A percentile compares a stretch with the other conserved stretches of the same genome.
Conservation (phyloP, 2,329 filamentous ascomycete genomes). For the Fusarium xylarioides region DNA sequence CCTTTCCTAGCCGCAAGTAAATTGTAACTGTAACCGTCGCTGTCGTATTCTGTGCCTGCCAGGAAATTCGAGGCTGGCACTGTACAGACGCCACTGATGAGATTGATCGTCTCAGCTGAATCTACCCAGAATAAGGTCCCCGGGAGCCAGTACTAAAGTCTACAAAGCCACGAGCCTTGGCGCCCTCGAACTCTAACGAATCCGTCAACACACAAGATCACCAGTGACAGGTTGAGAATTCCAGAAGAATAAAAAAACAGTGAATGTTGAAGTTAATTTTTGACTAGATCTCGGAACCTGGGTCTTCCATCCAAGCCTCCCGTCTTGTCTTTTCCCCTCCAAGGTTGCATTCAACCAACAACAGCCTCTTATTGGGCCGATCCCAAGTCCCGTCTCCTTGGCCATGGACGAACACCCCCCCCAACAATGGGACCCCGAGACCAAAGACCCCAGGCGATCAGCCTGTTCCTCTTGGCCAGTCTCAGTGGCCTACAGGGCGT, state of each 20-base stretch:
- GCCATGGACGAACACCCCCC: constrained; percentile 33
- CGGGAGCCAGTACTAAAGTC: background rate
- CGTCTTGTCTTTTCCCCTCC: background rate
- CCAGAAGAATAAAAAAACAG: background rate
- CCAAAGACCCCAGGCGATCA: constrained; percentile 15
- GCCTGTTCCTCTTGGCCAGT: background rate
- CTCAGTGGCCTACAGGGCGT: constrained; percentile 17
- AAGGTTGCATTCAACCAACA: constrained; percentile 18
- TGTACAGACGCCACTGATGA: constrained; percentile 7
- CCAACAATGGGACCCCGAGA: constrained; percentile 16
- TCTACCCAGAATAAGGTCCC: background rate
- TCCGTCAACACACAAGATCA: background rate
- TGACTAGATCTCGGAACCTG: constrained; percentile 23
- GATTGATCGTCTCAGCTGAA: constrained; percentile 2
- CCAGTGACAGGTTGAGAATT: background rate
- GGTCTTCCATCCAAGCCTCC: constrained; percentile 12
- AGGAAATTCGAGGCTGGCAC: background rate
- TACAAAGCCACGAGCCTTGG: constrained; percentile 10
- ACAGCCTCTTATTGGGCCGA: constrained; percentile 12
- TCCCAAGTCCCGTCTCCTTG: constrained; percentile 37
- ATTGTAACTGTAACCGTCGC: background rate
- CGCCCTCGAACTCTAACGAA: constrained; percentile 9
- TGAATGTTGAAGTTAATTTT: background rate
- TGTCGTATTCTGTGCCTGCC: constrained; percentile 2
- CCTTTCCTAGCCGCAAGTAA: background rate